These are phyloP conservation scores for Aspergillus sp. DNA, from an alignment of 2,329 filamentous ascomycete species.

Conservation along the genomic window DNA sequence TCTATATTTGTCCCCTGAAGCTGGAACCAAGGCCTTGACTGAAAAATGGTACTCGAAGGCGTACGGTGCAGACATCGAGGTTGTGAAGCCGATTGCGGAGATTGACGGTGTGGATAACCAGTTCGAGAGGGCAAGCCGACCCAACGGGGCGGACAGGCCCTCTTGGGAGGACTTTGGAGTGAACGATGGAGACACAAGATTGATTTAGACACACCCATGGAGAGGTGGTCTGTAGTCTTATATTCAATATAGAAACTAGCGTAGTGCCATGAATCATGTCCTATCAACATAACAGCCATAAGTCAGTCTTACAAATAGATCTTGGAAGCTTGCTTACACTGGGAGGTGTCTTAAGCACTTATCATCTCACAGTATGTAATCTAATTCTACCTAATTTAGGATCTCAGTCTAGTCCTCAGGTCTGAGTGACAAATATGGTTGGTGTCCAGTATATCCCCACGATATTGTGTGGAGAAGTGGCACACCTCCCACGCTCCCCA, in stretches of 20 bases:
- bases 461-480: too few species aligned
- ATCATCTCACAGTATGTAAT: too few species aligned
- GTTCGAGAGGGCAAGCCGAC: constrained; percentile 12
- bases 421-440: too few species aligned
- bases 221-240: background rate
- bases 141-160: constrained; percentile 12
- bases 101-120: constrained; percentile 13
- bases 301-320: too few species aligned
- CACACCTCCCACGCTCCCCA: background rate
- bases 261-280: background rate
- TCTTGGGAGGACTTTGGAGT: constrained; percentile 7
- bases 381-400: too few species aligned
- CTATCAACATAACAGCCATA: too few species aligned
- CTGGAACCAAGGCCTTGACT: constrained; percentile 40
- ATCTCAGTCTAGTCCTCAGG: too few species aligned
- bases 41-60: constrained; percentile 30
- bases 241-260: background rate
- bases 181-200: background rate
- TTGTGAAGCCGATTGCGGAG: constrained; percentile 11
- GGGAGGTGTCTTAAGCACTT: too few species aligned
- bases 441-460: too few species aligned
- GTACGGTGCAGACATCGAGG: constrained; percentile 9
- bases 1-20: constrained; percentile 45
- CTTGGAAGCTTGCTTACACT: too few species aligned
- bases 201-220: background rate